A percentile compares a stretch with the other conserved stretches of the same genome.
These are phyloP conservation scores for Millerago galiae DNA, from an alignment of 805 yeast genomes.

Conservation along the genomic window DNA sequence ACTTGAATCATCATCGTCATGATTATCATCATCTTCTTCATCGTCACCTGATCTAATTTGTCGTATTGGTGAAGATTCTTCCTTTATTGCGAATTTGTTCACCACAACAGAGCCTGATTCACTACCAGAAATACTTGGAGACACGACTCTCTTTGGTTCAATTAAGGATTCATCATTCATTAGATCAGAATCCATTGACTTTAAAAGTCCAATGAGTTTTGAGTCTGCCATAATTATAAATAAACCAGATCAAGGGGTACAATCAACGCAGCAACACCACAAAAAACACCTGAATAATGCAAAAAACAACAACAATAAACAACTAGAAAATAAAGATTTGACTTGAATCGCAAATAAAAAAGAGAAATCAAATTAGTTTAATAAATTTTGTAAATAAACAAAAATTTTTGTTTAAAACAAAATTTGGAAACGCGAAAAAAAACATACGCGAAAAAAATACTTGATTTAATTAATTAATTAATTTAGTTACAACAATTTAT, in stretches of 20 bases:
- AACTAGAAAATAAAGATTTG: no score
- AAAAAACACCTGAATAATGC: no score
- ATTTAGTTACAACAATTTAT: conserved; percentile 7
- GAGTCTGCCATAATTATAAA: conserved; percentile 14
- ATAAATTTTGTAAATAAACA: background rate
- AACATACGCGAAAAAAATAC: conserved; percentile 1
- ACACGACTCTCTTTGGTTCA: conserved; percentile 18
- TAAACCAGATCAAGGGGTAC: no score
- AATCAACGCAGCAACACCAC: no score
- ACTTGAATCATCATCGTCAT: conserved; percentile 20
- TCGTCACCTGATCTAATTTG: conserved; percentile 13
- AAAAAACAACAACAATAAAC: no score
- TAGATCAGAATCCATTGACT: conserved; percentile 13
- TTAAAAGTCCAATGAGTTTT: conserved; percentile 15
- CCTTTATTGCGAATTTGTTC: background rate
- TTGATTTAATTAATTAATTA: background rate
- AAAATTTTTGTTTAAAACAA: background rate
- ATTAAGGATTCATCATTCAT: conserved; percentile 17
- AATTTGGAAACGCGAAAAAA: background rate
- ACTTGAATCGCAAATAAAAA: background rate
- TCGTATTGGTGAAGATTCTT: background rate
- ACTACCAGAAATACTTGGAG: conserved; percentile 15
- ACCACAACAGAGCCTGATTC: conserved; percentile 19
- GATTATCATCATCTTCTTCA: conserved; percentile 24
- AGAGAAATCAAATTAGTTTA: background rate